Percentiles rank a stretch among this genome's conserved stretches.
phyloP scores from a whole-genome alignment of 305 asterid species.

The Fraxinus sp. region DNA sequence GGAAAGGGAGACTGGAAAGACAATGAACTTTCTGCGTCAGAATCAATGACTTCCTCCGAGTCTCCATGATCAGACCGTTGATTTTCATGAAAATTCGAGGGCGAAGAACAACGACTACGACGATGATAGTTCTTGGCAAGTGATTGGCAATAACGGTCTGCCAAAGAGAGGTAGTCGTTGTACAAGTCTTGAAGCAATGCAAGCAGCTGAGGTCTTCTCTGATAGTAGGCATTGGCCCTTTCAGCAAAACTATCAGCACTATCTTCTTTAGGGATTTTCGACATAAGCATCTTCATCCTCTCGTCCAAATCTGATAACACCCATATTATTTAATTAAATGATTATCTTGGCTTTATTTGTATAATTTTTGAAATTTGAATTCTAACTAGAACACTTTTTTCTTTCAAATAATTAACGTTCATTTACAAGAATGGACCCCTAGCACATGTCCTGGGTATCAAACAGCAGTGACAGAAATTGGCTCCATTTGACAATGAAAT shows the following conservation, averaged over 20 bases:
- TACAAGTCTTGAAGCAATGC: conserved; percentile 72
- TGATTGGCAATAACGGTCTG: conserved; percentile 79
- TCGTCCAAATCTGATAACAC: conserved; percentile 48
- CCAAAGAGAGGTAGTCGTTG: conserved; percentile 75
- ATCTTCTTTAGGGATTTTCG: conserved; percentile 32
- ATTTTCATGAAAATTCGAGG: conserved; percentile 31
- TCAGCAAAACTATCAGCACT: conserved; percentile 62
- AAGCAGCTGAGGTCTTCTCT: conserved; percentile 75
- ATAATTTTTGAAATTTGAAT: conserved; percentile 22
- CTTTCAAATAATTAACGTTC: not conserved
- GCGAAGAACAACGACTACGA: conserved; percentile 47
- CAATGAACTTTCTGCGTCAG: conserved; percentile 79
- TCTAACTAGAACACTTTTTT: not conserved
- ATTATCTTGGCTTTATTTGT: not conserved
- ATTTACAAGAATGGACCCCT: conserved; percentile 16
- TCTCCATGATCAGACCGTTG: conserved; percentile 39
- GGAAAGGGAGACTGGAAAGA: conserved; percentile 53
- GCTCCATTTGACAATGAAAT: conserved; percentile 20
- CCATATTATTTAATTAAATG: not conserved
- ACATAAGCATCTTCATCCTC: conserved; percentile 45
- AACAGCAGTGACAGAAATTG: not conserved
- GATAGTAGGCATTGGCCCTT: conserved; percentile 74
- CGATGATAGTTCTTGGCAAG: too few relatives aligned
- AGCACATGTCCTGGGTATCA: not conserved
- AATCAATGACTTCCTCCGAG: conserved; percentile 49